A percentile compares a stretch with the other conserved stretches of the same genome.
phyloP scores from a whole-genome alignment of 164 flowering plant genomes.

The Chimonanthus praecox region DNA sequence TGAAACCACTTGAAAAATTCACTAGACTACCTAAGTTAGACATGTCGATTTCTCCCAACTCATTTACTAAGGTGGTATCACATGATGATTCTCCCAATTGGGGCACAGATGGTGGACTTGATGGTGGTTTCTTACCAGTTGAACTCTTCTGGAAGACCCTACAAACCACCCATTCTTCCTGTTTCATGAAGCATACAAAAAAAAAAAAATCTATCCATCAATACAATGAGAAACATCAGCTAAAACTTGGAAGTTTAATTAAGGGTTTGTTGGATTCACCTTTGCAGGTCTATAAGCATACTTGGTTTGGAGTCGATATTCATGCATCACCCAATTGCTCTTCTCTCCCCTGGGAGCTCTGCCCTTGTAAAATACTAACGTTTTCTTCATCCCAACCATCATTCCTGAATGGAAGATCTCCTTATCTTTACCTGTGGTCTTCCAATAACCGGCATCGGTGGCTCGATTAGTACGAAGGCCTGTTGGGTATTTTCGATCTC shows the following conservation, averaged over 20 bases:
- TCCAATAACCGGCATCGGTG: constrained; percentile 88
- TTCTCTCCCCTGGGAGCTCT: constrained; percentile 92
- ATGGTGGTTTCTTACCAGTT: constrained; percentile 41
- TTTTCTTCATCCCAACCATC: constrained; percentile 80
- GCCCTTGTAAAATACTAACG: constrained; percentile 81
- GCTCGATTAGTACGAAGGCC: constrained; percentile 87
- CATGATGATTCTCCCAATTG: constrained; percentile 41
- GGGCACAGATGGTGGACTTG: constrained; percentile 30
- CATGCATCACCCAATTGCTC: constrained; percentile 95
- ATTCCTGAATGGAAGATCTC: constrained; percentile 55
- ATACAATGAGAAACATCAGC: not conserved
- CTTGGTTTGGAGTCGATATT: constrained; percentile 63
- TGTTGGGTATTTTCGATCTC: constrained; percentile 84
- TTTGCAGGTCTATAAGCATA: constrained; percentile 43
- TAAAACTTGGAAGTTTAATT: not conserved
- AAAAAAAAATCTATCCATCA: not conserved
- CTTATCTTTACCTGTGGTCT: constrained; percentile 89
- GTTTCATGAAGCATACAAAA: constrained; percentile 5
- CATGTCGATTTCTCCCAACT: constrained; percentile 50
- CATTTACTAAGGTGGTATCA: constrained; percentile 34
- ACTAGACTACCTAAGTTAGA: constrained; percentile 26
- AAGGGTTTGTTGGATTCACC: constrained; percentile 27
- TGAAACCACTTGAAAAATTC: constrained; percentile 23
- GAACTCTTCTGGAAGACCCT: constrained; percentile 75
- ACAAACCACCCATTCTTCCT: constrained; percentile 97